These are phyloP conservation scores for Solanum lignicaule DNA, from an alignment of 257 asterid species.

Conservation along the genomic window DNA sequence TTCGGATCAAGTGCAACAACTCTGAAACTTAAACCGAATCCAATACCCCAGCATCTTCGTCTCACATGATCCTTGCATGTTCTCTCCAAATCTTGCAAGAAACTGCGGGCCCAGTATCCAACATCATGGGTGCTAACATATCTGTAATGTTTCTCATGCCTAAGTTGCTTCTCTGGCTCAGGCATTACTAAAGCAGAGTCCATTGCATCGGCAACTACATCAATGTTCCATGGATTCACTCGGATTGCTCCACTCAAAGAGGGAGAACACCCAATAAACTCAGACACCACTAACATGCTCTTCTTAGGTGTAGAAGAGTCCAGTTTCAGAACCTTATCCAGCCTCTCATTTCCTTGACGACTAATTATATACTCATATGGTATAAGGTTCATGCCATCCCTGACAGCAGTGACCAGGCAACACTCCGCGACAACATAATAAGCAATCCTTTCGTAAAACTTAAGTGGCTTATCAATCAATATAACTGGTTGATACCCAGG, in stretches of 20 bases:
- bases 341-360: constrained; percentile 58
- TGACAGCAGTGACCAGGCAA: constrained; percentile 83
- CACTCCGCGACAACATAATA: constrained; percentile 76
- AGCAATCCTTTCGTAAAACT: constrained; percentile 68
- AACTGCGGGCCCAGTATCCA: constrained; percentile 86
- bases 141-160: constrained; percentile 83
- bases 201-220: constrained; percentile 80
- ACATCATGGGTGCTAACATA: constrained; percentile 87
- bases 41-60: constrained; percentile 89
- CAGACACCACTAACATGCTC: constrained; percentile 83
- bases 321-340: constrained; percentile 44
- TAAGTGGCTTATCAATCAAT: constrained; percentile 58
- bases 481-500: constrained; percentile 76
- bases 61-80: constrained; percentile 72
- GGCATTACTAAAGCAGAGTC: constrained; percentile 66
- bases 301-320: constrained; percentile 35
- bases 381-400: constrained; percentile 92
- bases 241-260: constrained; percentile 82
- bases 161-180: constrained; percentile 68
- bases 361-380: constrained; percentile 77
- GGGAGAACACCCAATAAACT: constrained; percentile 86
- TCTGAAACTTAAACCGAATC: constrained; percentile 75
- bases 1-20: constrained; percentile 82
- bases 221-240: constrained; percentile 86
- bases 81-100: constrained; percentile 73